Evolutionary conservation across 2,329 filamentous ascomycete genomes (phyloP).

Genomic region (Trichoderma oligosporum): DNA sequence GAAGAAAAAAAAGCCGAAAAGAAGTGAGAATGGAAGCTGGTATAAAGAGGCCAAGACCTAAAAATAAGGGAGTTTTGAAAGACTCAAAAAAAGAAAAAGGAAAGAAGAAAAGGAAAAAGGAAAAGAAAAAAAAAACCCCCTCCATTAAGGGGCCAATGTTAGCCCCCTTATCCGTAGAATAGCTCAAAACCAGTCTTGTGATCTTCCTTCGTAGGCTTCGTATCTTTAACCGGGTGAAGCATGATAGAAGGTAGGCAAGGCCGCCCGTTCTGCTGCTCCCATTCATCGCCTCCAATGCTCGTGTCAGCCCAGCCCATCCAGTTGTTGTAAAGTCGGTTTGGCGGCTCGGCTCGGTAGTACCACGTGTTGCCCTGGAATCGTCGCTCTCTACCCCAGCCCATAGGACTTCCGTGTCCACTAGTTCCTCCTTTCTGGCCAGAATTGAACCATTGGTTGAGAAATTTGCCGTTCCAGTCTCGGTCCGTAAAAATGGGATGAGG

Average conservation of each 20-base stretch:
- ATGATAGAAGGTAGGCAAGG: constrained; percentile 57
- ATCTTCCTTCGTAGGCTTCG: constrained; percentile 47
- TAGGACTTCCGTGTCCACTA: constrained; percentile 53
- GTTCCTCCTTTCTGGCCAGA: constrained; percentile 52
- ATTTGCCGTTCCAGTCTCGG: constrained; percentile 60
- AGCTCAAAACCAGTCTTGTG: constrained; percentile 38
- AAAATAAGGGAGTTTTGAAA: too few species aligned
- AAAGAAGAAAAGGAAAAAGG: not conserved
- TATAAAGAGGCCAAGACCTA: not conserved
- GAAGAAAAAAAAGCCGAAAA: not conserved
- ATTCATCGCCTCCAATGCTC: constrained; percentile 50
- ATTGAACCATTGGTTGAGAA: constrained; percentile 58
- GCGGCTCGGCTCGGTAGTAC: constrained; percentile 57
- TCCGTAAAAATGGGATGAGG: constrained; percentile 80
- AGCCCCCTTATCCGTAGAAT: constrained; percentile 32
- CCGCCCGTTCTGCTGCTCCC: constrained; percentile 54
- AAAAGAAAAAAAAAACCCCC: too few species aligned
- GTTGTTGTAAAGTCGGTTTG: constrained; percentile 58
- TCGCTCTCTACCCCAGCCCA: constrained; percentile 57
- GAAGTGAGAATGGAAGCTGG: not conserved
- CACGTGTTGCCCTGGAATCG: constrained; percentile 57
- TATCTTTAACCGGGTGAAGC: constrained; percentile 58
- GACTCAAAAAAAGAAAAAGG: not conserved
- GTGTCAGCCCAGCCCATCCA: constrained; percentile 59
- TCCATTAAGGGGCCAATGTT: not conserved